Base-by-base conservation (phyloP, 441 rosid genomes). In the Eutrema salsugineum region DNA sequence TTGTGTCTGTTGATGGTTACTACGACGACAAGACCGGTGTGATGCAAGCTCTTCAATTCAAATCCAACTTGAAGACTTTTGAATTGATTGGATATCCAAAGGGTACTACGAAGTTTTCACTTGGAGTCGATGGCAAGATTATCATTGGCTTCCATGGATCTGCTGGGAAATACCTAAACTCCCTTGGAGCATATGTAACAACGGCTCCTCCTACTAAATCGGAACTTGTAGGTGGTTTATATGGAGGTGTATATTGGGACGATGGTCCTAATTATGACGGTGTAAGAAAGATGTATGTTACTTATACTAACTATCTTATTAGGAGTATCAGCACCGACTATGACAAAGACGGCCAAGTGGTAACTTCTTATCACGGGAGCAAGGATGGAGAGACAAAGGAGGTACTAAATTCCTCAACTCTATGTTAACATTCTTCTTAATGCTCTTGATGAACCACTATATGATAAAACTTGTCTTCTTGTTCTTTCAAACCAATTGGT, bases 211-310 rank as follows among this genome's bases (percentile, higher is more conserved):
- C 68, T 24, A 56, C 43, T 2, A 73, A 73, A n/a, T 65, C 65
- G 3, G 28, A 48, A 36, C 71, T 64, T 38, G 33, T 30, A 24
- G 73, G 73, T 59, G 73, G 68, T 44, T 33, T 63, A 40, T 39
- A 35, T 11, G 69, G 69, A 42, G 68, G 63, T 1, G n/a, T 3
- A 15, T 35, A 24, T 47, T 73, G 77, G 77, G 77, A 72, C 9
- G 77, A 72, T 46, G 77, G 77, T 55, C 63, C 70, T 20, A 27
- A 51, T 42, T 56, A 63, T 35, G 71, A 64, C 4, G 77, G 77
- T 7, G 77, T 72, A 24, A 72, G 32, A 27, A 72, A 64, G 17
- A 6, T 72, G 3, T 47, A 42, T 4, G 65, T 72, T 46, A 65
- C 65, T 16, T 65, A 43, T 27, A 56, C 2, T 46, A 28, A 5